Percentiles rank a stretch among this genome's conserved stretches.
These are phyloP conservation scores for Mollisia scopiformis DNA, from an alignment of 2,329 filamentous ascomycete genomes.

Conservation along the genomic window DNA sequence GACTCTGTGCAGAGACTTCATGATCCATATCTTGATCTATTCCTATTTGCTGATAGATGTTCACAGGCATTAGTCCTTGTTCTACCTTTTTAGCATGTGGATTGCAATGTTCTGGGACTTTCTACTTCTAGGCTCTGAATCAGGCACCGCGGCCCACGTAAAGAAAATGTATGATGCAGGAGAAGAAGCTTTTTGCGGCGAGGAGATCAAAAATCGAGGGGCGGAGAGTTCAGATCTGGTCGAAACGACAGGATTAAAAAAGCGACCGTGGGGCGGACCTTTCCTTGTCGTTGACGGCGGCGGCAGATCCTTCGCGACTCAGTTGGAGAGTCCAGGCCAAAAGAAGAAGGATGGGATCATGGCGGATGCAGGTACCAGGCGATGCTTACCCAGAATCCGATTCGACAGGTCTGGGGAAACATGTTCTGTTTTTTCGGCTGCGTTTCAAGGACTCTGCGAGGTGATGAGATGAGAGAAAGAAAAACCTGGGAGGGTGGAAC, in stretches of 20 bases:
- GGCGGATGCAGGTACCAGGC: slow-evolving; percentile 12
- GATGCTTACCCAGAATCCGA: slow-evolving; percentile 7
- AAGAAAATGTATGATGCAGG: background rate
- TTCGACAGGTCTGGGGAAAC: slow-evolving; percentile 3
- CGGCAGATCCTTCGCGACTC: slow-evolving; percentile 1
- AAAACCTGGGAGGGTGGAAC: background rate
- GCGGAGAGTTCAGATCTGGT: background rate
- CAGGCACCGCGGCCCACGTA: background rate
- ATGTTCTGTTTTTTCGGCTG: slow-evolving; percentile 2
- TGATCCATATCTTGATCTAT: background rate
- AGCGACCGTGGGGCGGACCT: background rate
- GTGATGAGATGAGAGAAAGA: background rate
- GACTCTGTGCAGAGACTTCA: slow-evolving; percentile 11
- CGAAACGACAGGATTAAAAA: background rate
- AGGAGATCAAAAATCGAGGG: background rate
- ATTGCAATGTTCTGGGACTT: background rate
- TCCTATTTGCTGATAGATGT: background rate
- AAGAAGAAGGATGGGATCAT: background rate
- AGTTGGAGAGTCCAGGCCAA: background rate
- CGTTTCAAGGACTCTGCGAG: slow-evolving; percentile 10
- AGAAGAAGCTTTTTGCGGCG: background rate
- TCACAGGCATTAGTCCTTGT: background rate
- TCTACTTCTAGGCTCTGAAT: background rate
- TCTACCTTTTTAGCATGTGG: slow-evolving; percentile 12
- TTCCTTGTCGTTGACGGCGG: background rate